Evolutionary conservation across 2,329 filamentous ascomycete genomes (phyloP).

Genomic region (Sclerotinia glacialis): DNA sequence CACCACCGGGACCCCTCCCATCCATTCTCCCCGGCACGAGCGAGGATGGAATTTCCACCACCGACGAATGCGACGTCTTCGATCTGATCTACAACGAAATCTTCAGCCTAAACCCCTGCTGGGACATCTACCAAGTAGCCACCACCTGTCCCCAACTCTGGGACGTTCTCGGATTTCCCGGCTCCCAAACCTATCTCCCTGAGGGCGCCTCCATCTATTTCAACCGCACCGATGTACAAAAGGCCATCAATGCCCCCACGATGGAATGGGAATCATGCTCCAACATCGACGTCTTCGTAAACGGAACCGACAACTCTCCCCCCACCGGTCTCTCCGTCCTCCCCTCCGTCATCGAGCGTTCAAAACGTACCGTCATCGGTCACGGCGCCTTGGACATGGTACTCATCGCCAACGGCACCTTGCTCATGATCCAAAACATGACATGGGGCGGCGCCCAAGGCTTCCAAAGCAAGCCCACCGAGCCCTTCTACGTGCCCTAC

Average conservation of each 20-base stretch:
- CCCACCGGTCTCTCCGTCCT: conserved; percentile 58
- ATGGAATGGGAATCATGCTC: conserved; percentile 57
- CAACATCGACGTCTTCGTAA: conserved; percentile 45
- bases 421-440: conserved; percentile 66
- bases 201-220: conserved; percentile 61
- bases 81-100: conserved; percentile 54
- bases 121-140: conserved; percentile 71
- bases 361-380: conserved; percentile 69
- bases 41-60: conserved; percentile 39
- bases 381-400: conserved; percentile 59
- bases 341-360: conserved; percentile 69
- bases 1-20: conserved; percentile 61
- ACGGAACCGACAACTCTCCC: conserved; percentile 50
- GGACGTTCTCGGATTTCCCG: conserved; percentile 64
- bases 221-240: conserved; percentile 58
- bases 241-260: conserved; percentile 64
- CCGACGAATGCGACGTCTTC: conserved; percentile 56
- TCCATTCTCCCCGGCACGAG: conserved; percentile 45
- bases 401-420: conserved; percentile 58
- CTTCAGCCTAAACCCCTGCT: conserved; percentile 68
- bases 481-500: conserved; percentile 46
- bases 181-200: conserved; percentile 62
- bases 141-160: conserved; percentile 68
- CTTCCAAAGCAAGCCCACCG: conserved; percentile 48
- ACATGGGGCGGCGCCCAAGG: conserved; percentile 62